A percentile compares a stretch with the other conserved stretches of the same genome.
Conservation (phyloP, 192 early-diverging fungal species). For the Linnemannia exigua region DNA sequence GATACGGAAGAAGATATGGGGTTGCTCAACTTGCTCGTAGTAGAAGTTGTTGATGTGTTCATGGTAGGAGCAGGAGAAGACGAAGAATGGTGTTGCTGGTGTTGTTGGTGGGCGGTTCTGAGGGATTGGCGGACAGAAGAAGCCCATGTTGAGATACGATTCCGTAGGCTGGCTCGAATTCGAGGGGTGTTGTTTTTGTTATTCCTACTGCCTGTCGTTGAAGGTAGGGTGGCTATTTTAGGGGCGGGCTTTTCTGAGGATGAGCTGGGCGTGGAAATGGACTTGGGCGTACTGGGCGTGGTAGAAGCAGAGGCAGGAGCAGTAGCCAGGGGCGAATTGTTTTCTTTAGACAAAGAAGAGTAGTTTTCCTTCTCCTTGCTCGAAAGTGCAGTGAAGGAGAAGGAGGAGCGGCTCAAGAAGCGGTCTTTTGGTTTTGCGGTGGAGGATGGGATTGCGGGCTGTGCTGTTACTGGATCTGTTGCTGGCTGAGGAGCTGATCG, state of each 20-base stretch:
- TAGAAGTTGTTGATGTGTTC: background rate
- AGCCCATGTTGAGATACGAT: slow-evolving; percentile 39
- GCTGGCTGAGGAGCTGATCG: background rate
- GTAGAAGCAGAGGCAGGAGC: background rate
- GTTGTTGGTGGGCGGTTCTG: slow-evolving; percentile 4
- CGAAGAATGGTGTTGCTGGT: background rate
- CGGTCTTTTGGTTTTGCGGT: slow-evolving; percentile 3
- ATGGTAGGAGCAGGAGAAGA: background rate
- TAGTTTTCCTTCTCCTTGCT: background rate
- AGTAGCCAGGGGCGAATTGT: background rate
- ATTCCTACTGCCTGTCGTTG: background rate
- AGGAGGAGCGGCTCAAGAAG: background rate
- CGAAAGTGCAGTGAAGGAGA: background rate
- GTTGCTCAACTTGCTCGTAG: background rate
- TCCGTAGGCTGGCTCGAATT: slow-evolving; percentile 6
- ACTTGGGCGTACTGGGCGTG: too few species aligned
- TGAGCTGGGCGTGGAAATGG: background rate
- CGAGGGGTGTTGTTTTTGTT: background rate
- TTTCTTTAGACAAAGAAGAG: background rate
- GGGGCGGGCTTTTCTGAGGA: background rate
- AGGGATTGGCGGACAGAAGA: slow-evolving; percentile 23
- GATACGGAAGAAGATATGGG: slow-evolving; percentile 3
- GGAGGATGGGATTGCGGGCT: background rate
- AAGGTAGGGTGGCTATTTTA: background rate
- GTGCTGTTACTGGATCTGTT: background rate